These are phyloP conservation scores for Phytophthora quininea DNA, from an alignment of 352 stramenopile species.

Conservation along the genomic window DNA sequence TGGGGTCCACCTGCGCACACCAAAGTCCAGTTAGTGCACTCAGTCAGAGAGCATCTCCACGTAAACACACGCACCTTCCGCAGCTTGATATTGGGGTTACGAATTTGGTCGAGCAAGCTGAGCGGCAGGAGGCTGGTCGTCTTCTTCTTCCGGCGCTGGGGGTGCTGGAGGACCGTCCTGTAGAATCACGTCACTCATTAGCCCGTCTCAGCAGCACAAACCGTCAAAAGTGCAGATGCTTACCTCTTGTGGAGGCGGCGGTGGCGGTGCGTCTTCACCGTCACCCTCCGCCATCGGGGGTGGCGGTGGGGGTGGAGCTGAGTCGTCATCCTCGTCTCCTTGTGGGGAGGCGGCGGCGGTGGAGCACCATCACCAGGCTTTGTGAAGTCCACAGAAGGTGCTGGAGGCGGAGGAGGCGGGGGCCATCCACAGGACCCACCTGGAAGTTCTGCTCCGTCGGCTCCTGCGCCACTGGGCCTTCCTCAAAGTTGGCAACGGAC, in stretches of 20 bases:
- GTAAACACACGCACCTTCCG: conserved; percentile 39
- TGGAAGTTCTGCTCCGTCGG: conserved; percentile 56
- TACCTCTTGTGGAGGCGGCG: conserved; percentile 53
- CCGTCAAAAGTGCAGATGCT: not conserved
- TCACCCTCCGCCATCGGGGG: conserved; percentile 38
- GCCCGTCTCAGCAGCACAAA: not conserved
- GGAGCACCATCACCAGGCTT: conserved; percentile 50
- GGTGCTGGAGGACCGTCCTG: conserved; percentile 42
- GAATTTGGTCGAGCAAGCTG: conserved; percentile 70
- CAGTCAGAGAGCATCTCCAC: not conserved
- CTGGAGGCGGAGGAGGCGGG: conserved; percentile 67
- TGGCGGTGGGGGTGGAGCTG: conserved; percentile 45
- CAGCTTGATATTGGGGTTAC: conserved; percentile 61
- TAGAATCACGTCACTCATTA: not conserved
- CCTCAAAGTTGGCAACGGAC: conserved; percentile 61
- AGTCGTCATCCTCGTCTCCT: conserved; percentile 48
- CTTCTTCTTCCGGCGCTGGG: conserved; percentile 32
- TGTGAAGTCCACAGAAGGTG: conserved; percentile 63
- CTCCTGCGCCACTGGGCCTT: conserved; percentile 69
- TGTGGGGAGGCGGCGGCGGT: conserved; percentile 54
- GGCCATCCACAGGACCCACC: conserved; percentile 72
- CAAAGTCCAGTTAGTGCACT: conserved; percentile 2
- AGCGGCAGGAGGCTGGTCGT: conserved; percentile 31
- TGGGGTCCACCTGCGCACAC: conserved; percentile 36
- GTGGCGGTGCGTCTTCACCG: conserved; percentile 56